These are phyloP conservation scores for Fusarium miscanthi DNA, from an alignment of 2,329 filamentous ascomycete species.

Conservation along the genomic window DNA sequence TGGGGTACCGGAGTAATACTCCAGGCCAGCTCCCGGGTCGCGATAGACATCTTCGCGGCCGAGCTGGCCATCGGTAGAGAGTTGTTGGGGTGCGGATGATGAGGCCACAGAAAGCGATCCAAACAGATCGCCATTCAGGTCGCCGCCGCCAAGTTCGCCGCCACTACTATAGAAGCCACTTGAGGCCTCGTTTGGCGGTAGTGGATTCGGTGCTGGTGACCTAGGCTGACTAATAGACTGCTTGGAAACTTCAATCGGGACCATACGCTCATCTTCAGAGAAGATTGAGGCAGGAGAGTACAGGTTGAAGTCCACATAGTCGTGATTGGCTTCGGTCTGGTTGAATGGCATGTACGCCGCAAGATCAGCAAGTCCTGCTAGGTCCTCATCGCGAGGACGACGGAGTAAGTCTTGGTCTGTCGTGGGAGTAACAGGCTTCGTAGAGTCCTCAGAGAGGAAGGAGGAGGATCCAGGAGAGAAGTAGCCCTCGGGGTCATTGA, in stretches of 20 bases:
- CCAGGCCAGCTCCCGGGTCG: slow-evolving; percentile 34
- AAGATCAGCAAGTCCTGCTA: slow-evolving; percentile 13
- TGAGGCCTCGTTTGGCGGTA: slow-evolving; percentile 25
- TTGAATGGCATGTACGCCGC: slow-evolving; percentile 39
- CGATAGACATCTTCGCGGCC: slow-evolving; percentile 13
- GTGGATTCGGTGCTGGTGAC: slow-evolving; percentile 21
- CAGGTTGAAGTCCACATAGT: slow-evolving; percentile 67
- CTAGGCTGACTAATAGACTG: slow-evolving; percentile 32
- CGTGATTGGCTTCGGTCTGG: slow-evolving; percentile 39
- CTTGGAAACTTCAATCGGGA: slow-evolving; percentile 43
- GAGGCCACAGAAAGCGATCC: slow-evolving; percentile 9
- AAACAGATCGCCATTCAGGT: neutral
- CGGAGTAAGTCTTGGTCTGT: slow-evolving; percentile 37
- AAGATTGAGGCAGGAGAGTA: slow-evolving; percentile 63
- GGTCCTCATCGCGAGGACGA: neutral
- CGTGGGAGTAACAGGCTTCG: slow-evolving; percentile 44
- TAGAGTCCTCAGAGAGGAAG: slow-evolving; percentile 43
- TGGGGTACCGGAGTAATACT: slow-evolving; percentile 8
- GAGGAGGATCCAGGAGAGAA: slow-evolving; percentile 53
- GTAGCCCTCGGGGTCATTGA: slow-evolving; percentile 56
- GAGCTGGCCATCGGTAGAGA: slow-evolving; percentile 19
- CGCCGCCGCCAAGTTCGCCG: neutral
- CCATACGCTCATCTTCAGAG: slow-evolving; percentile 61
- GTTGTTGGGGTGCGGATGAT: slow-evolving; percentile 5
- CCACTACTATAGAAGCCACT: slow-evolving; percentile 5